Evolutionary conservation across 495 filamentous ascomycete species (phyloP).

Genomic region (Hypomontagnella monticulosa): DNA sequence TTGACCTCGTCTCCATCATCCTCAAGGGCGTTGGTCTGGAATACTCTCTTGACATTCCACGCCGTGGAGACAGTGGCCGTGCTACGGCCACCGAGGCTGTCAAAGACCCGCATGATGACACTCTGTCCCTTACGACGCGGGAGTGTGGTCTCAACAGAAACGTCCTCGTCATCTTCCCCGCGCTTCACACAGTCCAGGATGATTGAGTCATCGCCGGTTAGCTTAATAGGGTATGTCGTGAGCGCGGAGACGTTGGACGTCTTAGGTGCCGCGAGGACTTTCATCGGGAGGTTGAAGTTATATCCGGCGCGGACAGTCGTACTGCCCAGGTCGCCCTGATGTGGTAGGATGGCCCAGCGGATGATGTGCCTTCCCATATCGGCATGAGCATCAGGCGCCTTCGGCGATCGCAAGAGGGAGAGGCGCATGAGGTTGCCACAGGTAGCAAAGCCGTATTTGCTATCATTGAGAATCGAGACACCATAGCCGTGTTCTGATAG

Average conservation of each 20-base stretch:
- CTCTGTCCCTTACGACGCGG: conserved; percentile 75
- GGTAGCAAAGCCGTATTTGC: conserved; percentile 96
- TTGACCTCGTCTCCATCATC: conserved; percentile 71
- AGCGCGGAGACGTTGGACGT: conserved; percentile 47
- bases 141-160: conserved; percentile 74
- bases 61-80: conserved; percentile 71
- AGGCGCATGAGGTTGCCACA: conserved; percentile 91
- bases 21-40: conserved; percentile 82
- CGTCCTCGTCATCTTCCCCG: conserved; percentile 94
- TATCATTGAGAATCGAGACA: conserved; percentile 93
- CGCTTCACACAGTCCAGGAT: conserved; percentile 88
- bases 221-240: conserved; percentile 59
- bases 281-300: conserved; percentile 89
- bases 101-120: conserved; percentile 85
- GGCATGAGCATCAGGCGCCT: conserved; percentile 93
- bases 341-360: conserved; percentile 91
- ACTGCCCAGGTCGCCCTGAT: conserved; percentile 72
- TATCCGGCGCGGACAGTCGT: conserved; percentile 83
- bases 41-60: conserved; percentile 77
- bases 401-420: conserved; percentile 88
- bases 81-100: conserved; percentile 85
- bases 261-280: conserved; percentile 52
- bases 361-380: conserved; percentile 94
- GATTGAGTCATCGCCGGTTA: conserved; percentile 67
- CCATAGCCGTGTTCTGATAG: conserved; percentile 92